Base-by-base conservation (phyloP, 2,329 filamentous ascomycete genomes). In the Ascochyta fabae region DNA sequence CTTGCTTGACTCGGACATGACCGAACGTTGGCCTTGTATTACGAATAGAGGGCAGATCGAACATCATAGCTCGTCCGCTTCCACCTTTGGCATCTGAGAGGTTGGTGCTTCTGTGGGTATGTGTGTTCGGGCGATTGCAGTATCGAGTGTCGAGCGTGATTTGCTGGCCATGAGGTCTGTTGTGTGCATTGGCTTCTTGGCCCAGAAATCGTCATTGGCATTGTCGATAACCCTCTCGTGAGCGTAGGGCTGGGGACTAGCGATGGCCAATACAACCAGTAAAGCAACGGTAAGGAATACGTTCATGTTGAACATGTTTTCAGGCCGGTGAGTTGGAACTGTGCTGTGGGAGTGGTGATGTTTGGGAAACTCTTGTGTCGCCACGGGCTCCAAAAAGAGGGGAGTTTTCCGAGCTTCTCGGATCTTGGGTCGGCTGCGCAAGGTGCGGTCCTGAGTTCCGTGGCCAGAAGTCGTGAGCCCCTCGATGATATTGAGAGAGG, bases 81-180 rank as follows among this genome's bases (percentile, higher is more conserved):
- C 47, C 12, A 33, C 26, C 3, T 19, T n/a, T 3, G 12, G 5
- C 3, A 6, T 16, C 3, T 3, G 29, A 27, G 19, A 16, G 13
- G 2, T 23, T 33, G 41, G 16, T 9, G 13, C n/a, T n/a, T 13
- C 4, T 19, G 31, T 51, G 1, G 36, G 31, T 10, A 39, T 15
- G 8, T 35, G 42, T 22, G 38, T 48, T 12, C 23, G 26, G 6
- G 42, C 27, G 22, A 33, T 5, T 7, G 48, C 34, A 6, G 36
- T 10, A 6, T 34, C 13, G 24, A 12, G 16, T 29, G 36, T 39
- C 12, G 12, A 29, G 24, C 10, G 36, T 16, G 36, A 41, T 19
- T 41, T 46, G 23, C 46, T 27, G 15, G 53, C 53, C 53, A 56
- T 56, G 3, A 56, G 47, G n/a, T 51, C 42, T 22, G 43, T 51